Percentiles rank a stretch among this genome's conserved stretches.
phyloP scores from a whole-genome alignment of 805 yeast species.

The Yarrowia alimentaria region DNA sequence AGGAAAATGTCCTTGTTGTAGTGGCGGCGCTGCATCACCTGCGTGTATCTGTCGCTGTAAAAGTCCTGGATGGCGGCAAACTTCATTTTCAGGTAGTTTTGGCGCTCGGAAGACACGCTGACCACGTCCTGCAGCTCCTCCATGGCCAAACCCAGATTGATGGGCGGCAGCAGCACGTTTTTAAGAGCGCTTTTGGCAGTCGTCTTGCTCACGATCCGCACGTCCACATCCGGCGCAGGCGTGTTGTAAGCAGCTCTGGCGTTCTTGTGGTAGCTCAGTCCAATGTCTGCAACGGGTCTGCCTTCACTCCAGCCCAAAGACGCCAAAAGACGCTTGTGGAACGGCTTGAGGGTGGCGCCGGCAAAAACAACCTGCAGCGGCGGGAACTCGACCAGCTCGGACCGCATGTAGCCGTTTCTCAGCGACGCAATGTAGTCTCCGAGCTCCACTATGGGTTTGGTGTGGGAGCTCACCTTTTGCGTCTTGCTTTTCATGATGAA shows the following conservation, averaged over 20 bases:
- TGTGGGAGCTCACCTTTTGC: conserved; percentile 5
- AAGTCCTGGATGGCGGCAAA: conserved; percentile 11
- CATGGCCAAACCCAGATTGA: conserved; percentile 3
- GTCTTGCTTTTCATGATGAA: conserved; percentile 9
- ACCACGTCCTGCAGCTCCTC: conserved; percentile 14
- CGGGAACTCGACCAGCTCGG: conserved; percentile 16
- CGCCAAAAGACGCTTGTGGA: conserved; percentile 2
- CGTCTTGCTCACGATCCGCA: conserved; percentile 1
- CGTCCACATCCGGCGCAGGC: conserved; percentile 17
- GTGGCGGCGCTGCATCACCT: conserved; percentile 4
- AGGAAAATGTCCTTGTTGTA: conserved; percentile 17
- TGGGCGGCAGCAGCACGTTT: neutral
- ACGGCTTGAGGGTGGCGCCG: conserved; percentile 13
- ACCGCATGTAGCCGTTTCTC: conserved; percentile 24
- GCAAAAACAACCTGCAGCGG: conserved; percentile 15
- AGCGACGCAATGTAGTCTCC: conserved; percentile 15
- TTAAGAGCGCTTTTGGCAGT: neutral
- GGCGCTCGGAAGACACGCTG: neutral
- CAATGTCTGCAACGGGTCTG: conserved; percentile 12
- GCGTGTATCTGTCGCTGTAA: conserved; percentile 22
- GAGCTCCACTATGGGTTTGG: conserved; percentile 11
- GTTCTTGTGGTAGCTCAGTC: neutral
- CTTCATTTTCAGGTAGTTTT: conserved; percentile 11
- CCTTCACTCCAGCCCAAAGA: conserved; percentile 25
- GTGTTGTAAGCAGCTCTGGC: neutral